Conservation (phyloP, 2,329 filamentous ascomycete genomes). For the Microcera coccophila region DNA sequence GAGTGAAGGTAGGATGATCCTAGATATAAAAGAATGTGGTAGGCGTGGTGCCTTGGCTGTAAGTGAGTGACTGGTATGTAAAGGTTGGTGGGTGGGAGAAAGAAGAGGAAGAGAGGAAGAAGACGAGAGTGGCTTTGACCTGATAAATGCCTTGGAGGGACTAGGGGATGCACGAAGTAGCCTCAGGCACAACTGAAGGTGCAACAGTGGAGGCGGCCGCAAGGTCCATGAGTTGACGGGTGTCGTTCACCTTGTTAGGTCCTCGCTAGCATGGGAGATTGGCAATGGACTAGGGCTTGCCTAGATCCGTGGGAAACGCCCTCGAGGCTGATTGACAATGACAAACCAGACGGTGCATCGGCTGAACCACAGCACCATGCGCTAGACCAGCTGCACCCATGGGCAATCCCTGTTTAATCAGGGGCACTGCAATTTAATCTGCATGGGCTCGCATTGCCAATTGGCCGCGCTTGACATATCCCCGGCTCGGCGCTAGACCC, state of each 20-base stretch:
- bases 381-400: no score
- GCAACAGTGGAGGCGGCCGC: background rate
- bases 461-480: conserved; percentile 14
- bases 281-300: no score
- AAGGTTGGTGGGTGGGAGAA: conserved; percentile 19
- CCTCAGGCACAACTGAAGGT: conserved; percentile 1
- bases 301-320: no score
- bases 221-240: no score
- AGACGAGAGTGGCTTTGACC: conserved; percentile 13
- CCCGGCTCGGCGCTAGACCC: background rate
- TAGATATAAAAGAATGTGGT: conserved; percentile 30
- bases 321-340: no score
- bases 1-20: conserved; percentile 10
- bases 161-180: background rate
- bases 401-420: no score
- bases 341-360: no score
- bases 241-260: no score
- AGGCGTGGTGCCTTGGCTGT: conserved; percentile 24
- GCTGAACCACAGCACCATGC: no score
- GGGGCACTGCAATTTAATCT: conserved; percentile 25
- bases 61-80: conserved; percentile 33
- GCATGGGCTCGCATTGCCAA: conserved; percentile 13
- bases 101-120: conserved; percentile 13
- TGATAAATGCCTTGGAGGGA: conserved; percentile 22
- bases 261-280: no score